Evolutionary conservation across 306 rosid genomes (phyloP).

Genomic region (Phaseolus lunatus): DNA sequence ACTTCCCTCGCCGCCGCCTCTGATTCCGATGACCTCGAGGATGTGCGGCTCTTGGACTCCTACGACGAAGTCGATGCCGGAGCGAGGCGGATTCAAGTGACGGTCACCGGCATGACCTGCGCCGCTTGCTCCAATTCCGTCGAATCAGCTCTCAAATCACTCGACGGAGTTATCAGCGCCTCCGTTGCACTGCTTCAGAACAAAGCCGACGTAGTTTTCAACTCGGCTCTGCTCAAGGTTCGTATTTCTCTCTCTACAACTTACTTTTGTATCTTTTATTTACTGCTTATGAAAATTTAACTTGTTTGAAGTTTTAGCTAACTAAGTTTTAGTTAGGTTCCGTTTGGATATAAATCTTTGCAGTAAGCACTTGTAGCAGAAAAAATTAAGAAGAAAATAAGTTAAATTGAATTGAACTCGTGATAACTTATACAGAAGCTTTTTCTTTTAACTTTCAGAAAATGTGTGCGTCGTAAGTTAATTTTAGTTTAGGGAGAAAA

Average conservation of each 20-base stretch:
- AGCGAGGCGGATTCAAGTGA: slow-evolving; percentile 69
- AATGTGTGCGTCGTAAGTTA: neutral
- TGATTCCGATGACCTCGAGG: slow-evolving; percentile 67
- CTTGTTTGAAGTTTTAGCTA: neutral
- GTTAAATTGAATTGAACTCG: neutral
- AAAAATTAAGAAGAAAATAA: neutral
- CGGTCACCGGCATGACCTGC: slow-evolving; percentile 93
- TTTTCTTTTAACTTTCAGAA: neutral
- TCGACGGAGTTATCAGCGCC: slow-evolving; percentile 74
- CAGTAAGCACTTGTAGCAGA: neutral
- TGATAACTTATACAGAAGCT: neutral
- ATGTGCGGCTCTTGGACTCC: slow-evolving; percentile 79
- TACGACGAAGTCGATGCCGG: slow-evolving; percentile 51
- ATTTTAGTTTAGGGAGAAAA: neutral
- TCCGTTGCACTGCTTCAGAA: slow-evolving; percentile 94
- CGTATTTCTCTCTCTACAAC: neutral
- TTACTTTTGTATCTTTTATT: neutral
- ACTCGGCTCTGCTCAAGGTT: slow-evolving; percentile 79
- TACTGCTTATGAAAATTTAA: slow-evolving; percentile 6
- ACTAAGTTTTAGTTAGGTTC: neutral
- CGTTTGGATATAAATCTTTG: neutral
- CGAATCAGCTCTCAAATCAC: slow-evolving; percentile 69
- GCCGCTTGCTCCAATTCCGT: slow-evolving; percentile 96
- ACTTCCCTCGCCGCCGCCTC: slow-evolving; percentile 24
- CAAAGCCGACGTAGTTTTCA: slow-evolving; percentile 86